These are phyloP conservation scores for Ustulina deusta DNA, from an alignment of 2,329 filamentous ascomycete genomes.

Conservation along the genomic window DNA sequence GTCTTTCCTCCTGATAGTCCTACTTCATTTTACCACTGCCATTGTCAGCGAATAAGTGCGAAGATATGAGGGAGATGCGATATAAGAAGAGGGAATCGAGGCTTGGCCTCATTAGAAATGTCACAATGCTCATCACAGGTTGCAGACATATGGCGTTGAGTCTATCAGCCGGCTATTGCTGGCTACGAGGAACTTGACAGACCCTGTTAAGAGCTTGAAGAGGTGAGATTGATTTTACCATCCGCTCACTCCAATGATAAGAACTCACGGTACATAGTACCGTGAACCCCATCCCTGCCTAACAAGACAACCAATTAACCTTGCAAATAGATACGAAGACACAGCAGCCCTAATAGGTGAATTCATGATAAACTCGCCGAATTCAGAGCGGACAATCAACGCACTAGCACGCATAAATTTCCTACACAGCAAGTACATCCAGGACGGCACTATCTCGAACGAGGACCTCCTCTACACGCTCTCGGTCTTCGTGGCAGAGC, in stretches of 20 bases:
- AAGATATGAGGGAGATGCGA: neutral
- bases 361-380: slow-evolving; percentile 52
- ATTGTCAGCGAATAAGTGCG: neutral
- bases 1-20: no score
- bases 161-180: slow-evolving; percentile 49
- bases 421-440: slow-evolving; percentile 53
- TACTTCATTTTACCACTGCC: neutral
- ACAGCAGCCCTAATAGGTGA: slow-evolving; percentile 50
- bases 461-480: slow-evolving; percentile 56
- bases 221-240: slow-evolving; percentile 45
- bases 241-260: neutral
- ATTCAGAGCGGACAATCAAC: slow-evolving; percentile 52
- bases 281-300: neutral
- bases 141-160: slow-evolving; percentile 51
- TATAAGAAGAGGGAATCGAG: neutral
- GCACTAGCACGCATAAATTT: slow-evolving; percentile 56
- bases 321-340: slow-evolving; percentile 49
- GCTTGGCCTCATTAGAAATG: neutral
- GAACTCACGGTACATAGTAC: neutral
- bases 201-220: slow-evolving; percentile 49
- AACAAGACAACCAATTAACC: neutral
- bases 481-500: slow-evolving; percentile 73
- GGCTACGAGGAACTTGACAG: slow-evolving; percentile 50
- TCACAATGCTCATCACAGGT: neutral
- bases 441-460: slow-evolving; percentile 53